These are phyloP conservation scores for Talaromyces marneffei DNA, from an alignment of 2,329 filamentous ascomycete genomes.

Conservation along the genomic window DNA sequence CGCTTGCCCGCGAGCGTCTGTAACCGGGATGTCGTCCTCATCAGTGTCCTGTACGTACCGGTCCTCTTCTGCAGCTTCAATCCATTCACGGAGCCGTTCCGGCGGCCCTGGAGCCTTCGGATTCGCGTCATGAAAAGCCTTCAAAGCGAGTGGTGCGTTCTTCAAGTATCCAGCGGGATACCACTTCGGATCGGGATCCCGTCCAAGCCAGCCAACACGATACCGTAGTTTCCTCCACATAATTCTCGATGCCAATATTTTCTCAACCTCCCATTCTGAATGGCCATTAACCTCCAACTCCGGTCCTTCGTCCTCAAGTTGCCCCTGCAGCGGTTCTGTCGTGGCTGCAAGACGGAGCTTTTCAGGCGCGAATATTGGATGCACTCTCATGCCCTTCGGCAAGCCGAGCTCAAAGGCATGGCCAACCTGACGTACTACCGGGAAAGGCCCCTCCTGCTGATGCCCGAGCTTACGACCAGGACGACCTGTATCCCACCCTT, in stretches of 20 bases:
- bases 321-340: neutral
- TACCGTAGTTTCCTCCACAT: constrained; percentile 9
- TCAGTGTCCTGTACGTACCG: neutral
- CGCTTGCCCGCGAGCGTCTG: no score
- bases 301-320: neutral
- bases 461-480: neutral
- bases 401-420: neutral
- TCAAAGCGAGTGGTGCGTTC: neutral
- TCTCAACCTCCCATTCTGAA: constrained; percentile 15
- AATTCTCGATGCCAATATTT: constrained; percentile 8
- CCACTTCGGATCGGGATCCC: constrained; percentile 11
- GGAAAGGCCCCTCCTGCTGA: neutral
- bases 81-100: neutral
- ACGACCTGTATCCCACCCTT: neutral
- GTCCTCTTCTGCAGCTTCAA: neutral
- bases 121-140: constrained; percentile 10
- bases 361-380: constrained; percentile 8
- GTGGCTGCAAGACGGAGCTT: neutral
- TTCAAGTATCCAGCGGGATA: constrained; percentile 13
- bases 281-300: neutral
- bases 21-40: neutral
- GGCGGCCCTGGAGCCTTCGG: constrained; percentile 11
- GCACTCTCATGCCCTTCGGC: constrained; percentile 1
- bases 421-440: neutral
- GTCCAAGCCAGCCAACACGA: constrained; percentile 9